Evolutionary conservation across 164 flowering plant species (phyloP), one percentile per base, ranked within the genome.

Genomic region (Litsea cubeba): DNA sequence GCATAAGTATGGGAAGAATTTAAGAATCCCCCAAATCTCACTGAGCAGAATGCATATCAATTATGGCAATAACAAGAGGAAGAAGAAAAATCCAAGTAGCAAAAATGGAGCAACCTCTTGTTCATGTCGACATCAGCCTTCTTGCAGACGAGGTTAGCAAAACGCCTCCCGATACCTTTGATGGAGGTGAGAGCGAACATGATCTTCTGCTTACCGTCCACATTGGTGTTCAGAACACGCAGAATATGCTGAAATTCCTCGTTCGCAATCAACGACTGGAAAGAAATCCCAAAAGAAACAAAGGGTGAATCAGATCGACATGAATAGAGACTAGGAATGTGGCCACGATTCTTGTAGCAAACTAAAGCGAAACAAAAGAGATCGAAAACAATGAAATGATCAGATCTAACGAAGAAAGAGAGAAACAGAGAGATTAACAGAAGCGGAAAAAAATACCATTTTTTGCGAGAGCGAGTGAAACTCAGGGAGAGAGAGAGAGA

Each of bases 111-210:
- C 46, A 22, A 76, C 78, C 78, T 70, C 70, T 76, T 76, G 74
- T 76, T 76, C 78, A 76, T 76, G 18, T 76, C 78, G 18, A 76
- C 70, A 64, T 76, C 78, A 10, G 78, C 78, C 69, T 76, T 76
- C 73, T 76, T 76, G 74, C 78, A 76, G 32, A 76, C 78, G 57
- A 76, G 50, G 69, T 76, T 76, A 35, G 78, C 78, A 24, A 76
- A 76, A 15, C 78, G 70, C 26, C 78, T 49, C 12, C 78, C 78
- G 3, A 76, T 76, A 51, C 78, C 78, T 60, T 76, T 76, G 65
- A 76, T 76, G 40, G 78, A 76, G 58, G 78, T 76, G 28, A 76
- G 65, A 23, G 78, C 78, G 22, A 76, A 76, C 78, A 76, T 76
- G 54, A 76, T 76, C 74, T 76, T 76, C 74, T 76, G 78, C 28